Evolutionary conservation across 2,329 filamentous ascomycete species (phyloP).

Genomic region (Pseudocercospora fuligena): DNA sequence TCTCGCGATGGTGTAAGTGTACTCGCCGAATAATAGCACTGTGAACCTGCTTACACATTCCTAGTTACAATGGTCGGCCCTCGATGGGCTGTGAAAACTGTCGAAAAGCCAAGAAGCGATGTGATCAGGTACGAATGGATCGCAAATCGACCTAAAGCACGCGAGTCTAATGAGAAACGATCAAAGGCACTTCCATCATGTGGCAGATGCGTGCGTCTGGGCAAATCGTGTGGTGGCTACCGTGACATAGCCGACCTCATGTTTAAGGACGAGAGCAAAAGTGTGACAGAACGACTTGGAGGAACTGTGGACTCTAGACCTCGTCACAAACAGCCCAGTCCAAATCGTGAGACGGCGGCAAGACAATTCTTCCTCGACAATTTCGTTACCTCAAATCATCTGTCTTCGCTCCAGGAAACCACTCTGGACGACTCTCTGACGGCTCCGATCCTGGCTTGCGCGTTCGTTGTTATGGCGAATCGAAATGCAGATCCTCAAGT

Average conservation of each 20-base stretch:
- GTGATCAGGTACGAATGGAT: slow-evolving; percentile 17
- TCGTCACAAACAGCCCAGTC: slow-evolving; percentile 12
- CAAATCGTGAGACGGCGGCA: slow-evolving; percentile 14
- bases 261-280: slow-evolving; percentile 27
- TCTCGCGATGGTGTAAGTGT: neutral
- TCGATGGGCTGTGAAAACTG: slow-evolving; percentile 7
- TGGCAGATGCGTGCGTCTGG: slow-evolving; percentile 25
- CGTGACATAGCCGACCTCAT: slow-evolving; percentile 26
- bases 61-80: neutral
- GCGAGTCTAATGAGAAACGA: neutral
- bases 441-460: slow-evolving; percentile 27
- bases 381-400: slow-evolving; percentile 18
- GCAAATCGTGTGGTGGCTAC: slow-evolving; percentile 29
- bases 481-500: slow-evolving; percentile 5
- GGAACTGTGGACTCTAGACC: slow-evolving; percentile 1
- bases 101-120: slow-evolving; percentile 26
- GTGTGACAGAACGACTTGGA: slow-evolving; percentile 19
- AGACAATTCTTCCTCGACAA: slow-evolving; percentile 23
- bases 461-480: slow-evolving; percentile 21
- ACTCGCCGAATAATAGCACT: neutral
- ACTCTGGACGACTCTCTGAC: slow-evolving; percentile 18
- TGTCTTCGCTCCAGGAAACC: slow-evolving; percentile 21
- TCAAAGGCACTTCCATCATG: slow-evolving; percentile 24
- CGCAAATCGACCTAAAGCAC: neutral
- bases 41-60: neutral